phyloP scores from a whole-genome alignment of 192 early-diverging fungal species.

The Coemansia umbellata region DNA sequence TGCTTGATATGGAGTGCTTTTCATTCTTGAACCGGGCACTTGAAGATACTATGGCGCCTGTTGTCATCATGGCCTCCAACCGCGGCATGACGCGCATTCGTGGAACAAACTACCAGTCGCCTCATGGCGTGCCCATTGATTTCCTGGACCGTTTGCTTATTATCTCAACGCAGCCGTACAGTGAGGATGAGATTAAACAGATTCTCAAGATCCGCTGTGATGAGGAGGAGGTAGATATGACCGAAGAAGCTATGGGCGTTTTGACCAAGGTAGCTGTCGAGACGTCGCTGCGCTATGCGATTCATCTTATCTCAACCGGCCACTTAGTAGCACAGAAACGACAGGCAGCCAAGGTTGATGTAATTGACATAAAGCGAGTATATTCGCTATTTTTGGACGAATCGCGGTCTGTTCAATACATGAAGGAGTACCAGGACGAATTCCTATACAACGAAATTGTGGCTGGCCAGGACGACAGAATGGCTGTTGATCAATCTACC shows the following conservation, averaged over 20 bases:
- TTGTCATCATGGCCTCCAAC: constrained; percentile 99
- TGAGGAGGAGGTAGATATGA: constrained; percentile 92
- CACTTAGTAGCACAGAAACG: constrained; percentile 86
- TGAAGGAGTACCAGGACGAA: constrained; percentile 92
- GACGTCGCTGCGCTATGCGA: constrained; percentile 90
- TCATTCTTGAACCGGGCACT: constrained; percentile 97
- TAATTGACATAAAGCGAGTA: constrained; percentile 89
- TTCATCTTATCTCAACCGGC: constrained; percentile 96
- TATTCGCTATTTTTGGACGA: constrained; percentile 96
- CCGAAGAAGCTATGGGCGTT: constrained; percentile 77
- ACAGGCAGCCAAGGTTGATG: constrained; percentile 83
- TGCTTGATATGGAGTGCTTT: constrained; percentile 99
- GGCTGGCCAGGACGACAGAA: constrained; percentile 14
- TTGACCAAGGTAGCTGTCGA: constrained; percentile 89
- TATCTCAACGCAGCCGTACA: constrained; percentile 89
- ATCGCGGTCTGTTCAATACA: constrained; percentile 89
- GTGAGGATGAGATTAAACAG: constrained; percentile 75
- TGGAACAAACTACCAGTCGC: constrained; percentile 93
- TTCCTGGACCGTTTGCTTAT: constrained; percentile 92
- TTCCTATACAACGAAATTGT: constrained; percentile 77
- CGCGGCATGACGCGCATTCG: constrained; percentile 92
- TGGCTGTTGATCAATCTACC: constrained; percentile 31
- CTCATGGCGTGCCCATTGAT: constrained; percentile 97
- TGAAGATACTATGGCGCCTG: constrained; percentile 93
- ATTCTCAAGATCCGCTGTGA: constrained; percentile 90